phyloP scores from a whole-genome alignment of 441 rosid genomes.

The Aquilaria agallochum region DNA sequence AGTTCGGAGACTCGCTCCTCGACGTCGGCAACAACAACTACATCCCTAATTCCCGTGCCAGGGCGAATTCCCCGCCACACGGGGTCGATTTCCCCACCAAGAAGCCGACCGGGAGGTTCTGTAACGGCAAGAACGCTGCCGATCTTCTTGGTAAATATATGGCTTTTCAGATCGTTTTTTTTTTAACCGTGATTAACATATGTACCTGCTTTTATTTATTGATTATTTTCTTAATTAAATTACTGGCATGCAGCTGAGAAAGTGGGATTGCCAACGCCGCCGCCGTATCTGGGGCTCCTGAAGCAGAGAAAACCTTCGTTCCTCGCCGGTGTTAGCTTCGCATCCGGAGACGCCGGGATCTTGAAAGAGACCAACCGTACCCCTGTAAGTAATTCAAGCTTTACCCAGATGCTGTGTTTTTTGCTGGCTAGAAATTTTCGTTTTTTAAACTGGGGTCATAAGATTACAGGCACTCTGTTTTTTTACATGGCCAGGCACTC shows the following conservation, averaged over 20 bases:
- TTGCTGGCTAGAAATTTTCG: not conserved
- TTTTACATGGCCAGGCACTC: constrained; percentile 32
- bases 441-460: not conserved
- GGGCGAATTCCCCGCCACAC: constrained; percentile 40
- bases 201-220: no score
- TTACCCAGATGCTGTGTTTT: no score
- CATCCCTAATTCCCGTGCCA: constrained; percentile 25
- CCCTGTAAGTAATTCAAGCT: constrained; percentile 26
- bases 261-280: constrained; percentile 47
- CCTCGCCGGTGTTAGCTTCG: constrained; percentile 61
- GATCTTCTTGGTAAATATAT: constrained; percentile 51
- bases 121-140: constrained; percentile 67
- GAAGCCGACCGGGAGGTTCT: constrained; percentile 52
- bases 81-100: constrained; percentile 47
- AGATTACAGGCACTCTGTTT: not conserved
- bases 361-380: constrained; percentile 37
- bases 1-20: constrained; percentile 52
- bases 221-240: no score
- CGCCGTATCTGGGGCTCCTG: constrained; percentile 44
- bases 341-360: constrained; percentile 79
- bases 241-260: constrained; percentile 55
- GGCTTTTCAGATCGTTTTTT: no score
- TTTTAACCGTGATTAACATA: no score
- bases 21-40: constrained; percentile 56
- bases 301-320: constrained; percentile 13